phyloP scores from a whole-genome alignment of 2,329 filamentous ascomycete species.

The Ophiostoma sp. region DNA sequence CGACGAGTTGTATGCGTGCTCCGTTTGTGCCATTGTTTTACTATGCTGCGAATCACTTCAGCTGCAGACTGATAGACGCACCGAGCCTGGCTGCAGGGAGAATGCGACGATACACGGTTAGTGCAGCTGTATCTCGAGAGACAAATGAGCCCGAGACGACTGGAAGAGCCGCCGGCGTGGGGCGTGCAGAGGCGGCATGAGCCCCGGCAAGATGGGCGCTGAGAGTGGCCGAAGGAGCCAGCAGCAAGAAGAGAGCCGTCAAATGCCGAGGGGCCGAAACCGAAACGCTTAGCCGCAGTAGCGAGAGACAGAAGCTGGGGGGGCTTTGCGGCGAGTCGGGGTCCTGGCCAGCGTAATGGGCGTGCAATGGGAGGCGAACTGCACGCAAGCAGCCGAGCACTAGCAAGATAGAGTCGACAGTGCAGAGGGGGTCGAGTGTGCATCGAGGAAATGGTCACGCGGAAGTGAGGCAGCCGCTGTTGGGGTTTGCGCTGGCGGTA shows the following conservation, averaged over 20 bases:
- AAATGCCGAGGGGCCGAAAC: slow-evolving; percentile 21
- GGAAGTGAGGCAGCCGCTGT: not conserved
- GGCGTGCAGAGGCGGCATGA: not conserved
- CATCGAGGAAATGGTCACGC: not conserved
- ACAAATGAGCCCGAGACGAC: not conserved
- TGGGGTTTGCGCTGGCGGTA: not conserved
- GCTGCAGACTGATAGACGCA: too few species aligned
- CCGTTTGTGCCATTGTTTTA: too few species aligned
- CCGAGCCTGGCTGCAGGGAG: too few species aligned
- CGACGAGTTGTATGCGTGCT: too few species aligned
- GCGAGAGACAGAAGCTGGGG: not conserved
- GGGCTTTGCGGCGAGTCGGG: too few species aligned
- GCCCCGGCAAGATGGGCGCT: not conserved
- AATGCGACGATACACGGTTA: not conserved
- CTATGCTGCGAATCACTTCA: too few species aligned
- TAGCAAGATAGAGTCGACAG: not conserved
- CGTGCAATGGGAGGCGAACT: not conserved
- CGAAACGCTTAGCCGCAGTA: slow-evolving; percentile 3
- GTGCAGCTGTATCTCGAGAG: not conserved
- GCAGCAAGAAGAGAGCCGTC: slow-evolving; percentile 18
- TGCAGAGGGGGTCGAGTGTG: too few species aligned
- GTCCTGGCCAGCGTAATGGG: too few species aligned
- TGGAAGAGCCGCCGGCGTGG: not conserved
- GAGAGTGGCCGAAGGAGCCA: not conserved
- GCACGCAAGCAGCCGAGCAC: not conserved